Conservation (phyloP, 495 filamentous ascomycete species). For the Hypoxylon cercidicola region DNA sequence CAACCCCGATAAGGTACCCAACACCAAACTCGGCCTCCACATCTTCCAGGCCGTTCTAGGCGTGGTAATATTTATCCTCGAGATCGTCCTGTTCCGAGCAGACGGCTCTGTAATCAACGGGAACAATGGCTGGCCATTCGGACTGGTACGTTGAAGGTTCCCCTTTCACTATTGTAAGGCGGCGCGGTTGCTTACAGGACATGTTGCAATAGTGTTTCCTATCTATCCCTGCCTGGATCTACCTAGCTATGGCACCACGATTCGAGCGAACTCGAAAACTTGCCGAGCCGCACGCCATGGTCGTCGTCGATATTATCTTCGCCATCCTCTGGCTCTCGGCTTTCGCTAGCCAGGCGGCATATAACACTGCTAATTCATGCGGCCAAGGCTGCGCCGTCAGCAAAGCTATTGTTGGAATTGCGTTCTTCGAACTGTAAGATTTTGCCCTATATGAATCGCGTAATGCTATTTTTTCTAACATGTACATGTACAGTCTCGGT, state of each 20-base stretch:
- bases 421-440: constrained; percentile 81
- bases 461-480: constrained; percentile 11
- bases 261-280: constrained; percentile 83
- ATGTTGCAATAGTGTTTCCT: constrained; percentile 76
- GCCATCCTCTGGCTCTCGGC: constrained; percentile 85
- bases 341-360: constrained; percentile 80
- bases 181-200: constrained; percentile 12
- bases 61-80: constrained; percentile 76
- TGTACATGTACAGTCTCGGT: constrained; percentile 66
- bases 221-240: constrained; percentile 82
- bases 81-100: constrained; percentile 75
- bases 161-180: neutral
- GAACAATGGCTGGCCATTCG: constrained; percentile 78
- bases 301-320: constrained; percentile 76
- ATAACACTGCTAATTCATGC: constrained; percentile 61
- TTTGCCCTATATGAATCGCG: constrained; percentile 4
- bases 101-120: constrained; percentile 71
- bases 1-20: constrained; percentile 62
- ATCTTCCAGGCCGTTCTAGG: constrained; percentile 71
- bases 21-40: constrained; percentile 67
- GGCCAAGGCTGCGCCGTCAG: constrained; percentile 72
- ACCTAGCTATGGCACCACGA: constrained; percentile 82
- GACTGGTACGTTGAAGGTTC: constrained; percentile 68
- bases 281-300: constrained; percentile 84
- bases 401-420: constrained; percentile 80